These are phyloP conservation scores for Ceriops zippeliana DNA, from an alignment of 345 rosid species.

Conservation along the genomic window DNA sequence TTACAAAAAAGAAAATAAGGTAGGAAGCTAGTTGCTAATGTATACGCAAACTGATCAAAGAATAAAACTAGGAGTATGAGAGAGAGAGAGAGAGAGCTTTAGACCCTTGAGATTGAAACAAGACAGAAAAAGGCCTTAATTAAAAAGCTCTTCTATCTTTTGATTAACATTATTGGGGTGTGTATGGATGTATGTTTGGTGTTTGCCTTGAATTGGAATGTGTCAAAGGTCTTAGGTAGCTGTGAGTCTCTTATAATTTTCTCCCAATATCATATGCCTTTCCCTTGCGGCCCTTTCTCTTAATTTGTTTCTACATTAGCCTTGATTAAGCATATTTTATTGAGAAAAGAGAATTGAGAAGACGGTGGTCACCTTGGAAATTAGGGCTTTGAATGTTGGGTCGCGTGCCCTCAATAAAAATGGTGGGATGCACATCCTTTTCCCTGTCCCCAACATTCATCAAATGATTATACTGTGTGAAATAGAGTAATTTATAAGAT, in stretches of 20 bases:
- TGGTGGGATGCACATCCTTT: constrained; percentile 39
- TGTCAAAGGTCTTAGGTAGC: constrained; percentile 6
- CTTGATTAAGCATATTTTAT: background rate
- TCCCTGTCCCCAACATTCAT: constrained; percentile 24
- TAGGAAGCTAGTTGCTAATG: background rate
- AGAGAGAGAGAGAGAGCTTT: background rate
- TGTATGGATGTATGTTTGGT: background rate
- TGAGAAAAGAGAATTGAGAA: background rate
- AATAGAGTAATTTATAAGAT: too few relatives aligned
- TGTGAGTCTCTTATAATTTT: constrained; percentile 9
- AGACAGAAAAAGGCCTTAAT: background rate
- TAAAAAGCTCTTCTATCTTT: background rate
- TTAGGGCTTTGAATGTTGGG: constrained; percentile 37
- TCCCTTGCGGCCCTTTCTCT: background rate
- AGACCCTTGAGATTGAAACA: background rate
- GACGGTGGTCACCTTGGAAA: constrained; percentile 19
- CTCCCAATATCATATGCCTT: background rate
- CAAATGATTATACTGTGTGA: background rate
- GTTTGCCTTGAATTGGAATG: constrained; percentile 21
- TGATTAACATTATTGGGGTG: background rate
- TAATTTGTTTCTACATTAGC: background rate
- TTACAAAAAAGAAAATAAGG: background rate
- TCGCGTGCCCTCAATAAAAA: constrained; percentile 21
- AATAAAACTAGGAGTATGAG: background rate
- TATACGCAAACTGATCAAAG: background rate